A percentile compares a stretch with the other conserved stretches of the same genome.
Conservation (phyloP, 371 early-diverging fungal species). For the Mortierella sp. region DNA sequence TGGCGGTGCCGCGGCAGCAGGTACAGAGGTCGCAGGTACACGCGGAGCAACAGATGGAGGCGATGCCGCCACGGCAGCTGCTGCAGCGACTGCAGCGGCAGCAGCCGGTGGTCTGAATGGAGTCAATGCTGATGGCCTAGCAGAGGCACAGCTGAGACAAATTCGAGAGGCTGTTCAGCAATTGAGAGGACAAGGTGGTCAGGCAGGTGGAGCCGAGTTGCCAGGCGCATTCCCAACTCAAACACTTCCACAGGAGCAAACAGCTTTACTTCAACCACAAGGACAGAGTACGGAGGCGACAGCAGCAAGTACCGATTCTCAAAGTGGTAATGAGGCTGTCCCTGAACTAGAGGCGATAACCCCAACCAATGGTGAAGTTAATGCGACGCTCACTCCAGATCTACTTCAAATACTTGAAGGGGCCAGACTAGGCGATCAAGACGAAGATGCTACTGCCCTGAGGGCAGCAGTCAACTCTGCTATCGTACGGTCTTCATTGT, state of each 20-base stretch:
- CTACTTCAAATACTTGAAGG: too few species aligned
- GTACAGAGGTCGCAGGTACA: constrained; percentile 34
- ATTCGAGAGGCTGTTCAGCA: constrained; percentile 49
- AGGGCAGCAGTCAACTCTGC: too few species aligned
- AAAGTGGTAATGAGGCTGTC: too few species aligned
- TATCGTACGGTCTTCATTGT: too few species aligned
- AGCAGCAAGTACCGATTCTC: too few species aligned
- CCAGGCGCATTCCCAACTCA: constrained; percentile 29
- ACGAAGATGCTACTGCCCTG: too few species aligned
- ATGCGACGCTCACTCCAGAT: too few species aligned
- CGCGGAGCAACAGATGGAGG: constrained; percentile 2
- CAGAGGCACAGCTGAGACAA: constrained; percentile 40
- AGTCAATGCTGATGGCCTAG: constrained; percentile 25
- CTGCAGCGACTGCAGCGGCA: constrained; percentile 9
- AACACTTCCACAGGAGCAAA: not conserved
- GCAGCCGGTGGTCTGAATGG: constrained; percentile 9
- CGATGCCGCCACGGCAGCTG: constrained; percentile 1
- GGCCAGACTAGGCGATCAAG: too few species aligned
- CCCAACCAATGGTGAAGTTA: too few species aligned
- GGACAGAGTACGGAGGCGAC: too few species aligned
- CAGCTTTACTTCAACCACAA: too few species aligned
- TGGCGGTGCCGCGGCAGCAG: constrained; percentile 28
- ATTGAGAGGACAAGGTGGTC: constrained; percentile 26
- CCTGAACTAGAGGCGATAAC: too few species aligned
- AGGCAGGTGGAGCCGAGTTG: constrained; percentile 16